Evolutionary conservation across 1,139 yeast species (phyloP).

Genomic region (Yamadazyma friedrichii): DNA sequence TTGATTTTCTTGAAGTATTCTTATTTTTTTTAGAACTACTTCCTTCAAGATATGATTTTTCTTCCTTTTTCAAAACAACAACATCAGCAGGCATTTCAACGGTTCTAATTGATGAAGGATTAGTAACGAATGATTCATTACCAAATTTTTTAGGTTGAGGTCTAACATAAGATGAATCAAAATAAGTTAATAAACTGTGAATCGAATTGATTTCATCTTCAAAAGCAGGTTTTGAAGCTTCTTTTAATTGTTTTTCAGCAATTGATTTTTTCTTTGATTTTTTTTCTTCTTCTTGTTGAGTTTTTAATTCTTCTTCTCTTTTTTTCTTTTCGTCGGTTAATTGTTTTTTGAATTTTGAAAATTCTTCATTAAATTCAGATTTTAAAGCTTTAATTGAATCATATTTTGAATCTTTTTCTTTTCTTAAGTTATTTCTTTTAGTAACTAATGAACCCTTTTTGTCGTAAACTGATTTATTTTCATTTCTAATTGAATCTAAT

Average conservation of each 20-base stretch:
- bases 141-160: conserved; percentile 41
- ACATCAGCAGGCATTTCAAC: conserved; percentile 64
- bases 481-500: conserved; percentile 57
- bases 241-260: conserved; percentile 63
- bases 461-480: conserved; percentile 64
- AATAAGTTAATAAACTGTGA: conserved; percentile 65
- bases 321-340: conserved; percentile 69
- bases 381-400: conserved; percentile 62
- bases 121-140: conserved; percentile 28
- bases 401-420: conserved; percentile 68
- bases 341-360: conserved; percentile 66
- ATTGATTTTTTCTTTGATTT: conserved; percentile 59
- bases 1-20: conserved; percentile 38
- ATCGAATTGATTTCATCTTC: conserved; percentile 71
- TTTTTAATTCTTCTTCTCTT: conserved; percentile 67
- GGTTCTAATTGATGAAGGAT: conserved; percentile 40
- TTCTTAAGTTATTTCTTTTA: conserved; percentile 67
- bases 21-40: conserved; percentile 50
- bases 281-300: conserved; percentile 55
- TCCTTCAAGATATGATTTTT: conserved; percentile 55
- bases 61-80: conserved; percentile 64
- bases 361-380: conserved; percentile 67
- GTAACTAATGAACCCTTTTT: conserved; percentile 64
- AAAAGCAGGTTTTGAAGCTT: conserved; percentile 85
- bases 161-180: conserved; percentile 77